phyloP scores from a whole-genome alignment of 139 green algal species.

The Tetratostichococcus sp. region DNA sequence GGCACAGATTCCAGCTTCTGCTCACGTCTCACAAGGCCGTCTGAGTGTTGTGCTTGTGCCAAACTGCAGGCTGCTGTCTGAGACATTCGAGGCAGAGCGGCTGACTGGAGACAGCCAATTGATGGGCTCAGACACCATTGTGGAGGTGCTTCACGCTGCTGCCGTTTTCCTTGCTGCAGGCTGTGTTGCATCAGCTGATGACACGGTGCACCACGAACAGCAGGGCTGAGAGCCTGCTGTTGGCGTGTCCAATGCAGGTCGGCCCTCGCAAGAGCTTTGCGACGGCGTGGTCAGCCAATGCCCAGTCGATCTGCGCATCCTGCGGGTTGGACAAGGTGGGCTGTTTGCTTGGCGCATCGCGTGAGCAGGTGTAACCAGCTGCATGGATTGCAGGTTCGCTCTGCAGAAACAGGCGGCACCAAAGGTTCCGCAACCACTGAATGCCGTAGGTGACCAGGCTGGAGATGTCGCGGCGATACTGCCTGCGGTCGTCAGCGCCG shows the following conservation, averaged over 20 bases:
- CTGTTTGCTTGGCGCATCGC: constrained; percentile 38
- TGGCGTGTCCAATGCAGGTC: constrained; percentile 56
- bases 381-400: neutral
- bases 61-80: constrained; percentile 76
- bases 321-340: constrained; percentile 72
- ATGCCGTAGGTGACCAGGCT: constrained; percentile 63
- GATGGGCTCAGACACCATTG: constrained; percentile 17
- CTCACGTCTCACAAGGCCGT: too few species aligned
- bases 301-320: constrained; percentile 89
- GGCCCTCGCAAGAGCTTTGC: constrained; percentile 92
- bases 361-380: too few species aligned
- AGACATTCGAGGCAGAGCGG: constrained; percentile 94
- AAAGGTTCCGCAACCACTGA: too few species aligned
- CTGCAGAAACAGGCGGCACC: neutral
- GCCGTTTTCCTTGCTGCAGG: too few species aligned
- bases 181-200: too few species aligned
- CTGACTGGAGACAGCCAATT: constrained; percentile 43
- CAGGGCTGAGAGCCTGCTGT: too few species aligned
- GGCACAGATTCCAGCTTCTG: too few species aligned
- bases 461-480: constrained; percentile 75
- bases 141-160: too few species aligned
- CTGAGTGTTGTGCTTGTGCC: neutral
- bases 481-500: constrained; percentile 41
- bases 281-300: constrained; percentile 95
- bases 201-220: too few species aligned